Conservation (phyloP, 192 early-diverging fungal genomes). For the Coemansia sp. region DNA sequence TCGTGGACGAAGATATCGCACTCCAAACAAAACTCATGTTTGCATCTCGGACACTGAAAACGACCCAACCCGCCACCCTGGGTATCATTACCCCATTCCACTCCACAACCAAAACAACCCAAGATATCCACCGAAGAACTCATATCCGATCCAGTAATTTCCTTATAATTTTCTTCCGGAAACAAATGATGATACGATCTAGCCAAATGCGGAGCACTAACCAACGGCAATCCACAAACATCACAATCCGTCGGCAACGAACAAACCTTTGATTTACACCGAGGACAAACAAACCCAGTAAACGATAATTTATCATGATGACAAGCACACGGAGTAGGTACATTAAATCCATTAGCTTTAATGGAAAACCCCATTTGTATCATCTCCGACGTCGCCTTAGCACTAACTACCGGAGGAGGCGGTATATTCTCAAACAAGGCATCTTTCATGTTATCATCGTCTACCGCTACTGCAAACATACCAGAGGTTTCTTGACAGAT, state of each 20-base stretch:
- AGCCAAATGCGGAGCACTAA: slow-evolving; percentile 87
- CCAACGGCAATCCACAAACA: slow-evolving; percentile 83
- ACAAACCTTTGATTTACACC: slow-evolving; percentile 80
- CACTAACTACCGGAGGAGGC: slow-evolving; percentile 72
- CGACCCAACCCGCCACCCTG: slow-evolving; percentile 9
- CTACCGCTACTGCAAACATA: slow-evolving; percentile 77
- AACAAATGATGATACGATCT: slow-evolving; percentile 94
- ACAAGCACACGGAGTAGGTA: slow-evolving; percentile 74
- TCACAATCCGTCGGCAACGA: slow-evolving; percentile 91
- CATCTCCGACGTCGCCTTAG: slow-evolving; percentile 60
- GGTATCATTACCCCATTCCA: neutral
- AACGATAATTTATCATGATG: slow-evolving; percentile 66
- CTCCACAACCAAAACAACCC: slow-evolving; percentile 50
- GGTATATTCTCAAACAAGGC: slow-evolving; percentile 81
- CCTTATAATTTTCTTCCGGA: slow-evolving; percentile 81
- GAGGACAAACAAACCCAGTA: slow-evolving; percentile 82
- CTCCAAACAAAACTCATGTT: slow-evolving; percentile 80
- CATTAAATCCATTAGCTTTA: slow-evolving; percentile 14
- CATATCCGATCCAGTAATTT: slow-evolving; percentile 40
- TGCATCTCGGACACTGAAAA: slow-evolving; percentile 77
- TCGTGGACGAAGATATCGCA: slow-evolving; percentile 95
- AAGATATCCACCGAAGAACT: slow-evolving; percentile 19
- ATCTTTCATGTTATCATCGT: slow-evolving; percentile 82
- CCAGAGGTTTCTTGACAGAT: slow-evolving; percentile 79
- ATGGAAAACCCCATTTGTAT: slow-evolving; percentile 94